Evolutionary conservation across 2,329 filamentous ascomycete species (phyloP).

Genomic region (Hansfordia pulvinata): DNA sequence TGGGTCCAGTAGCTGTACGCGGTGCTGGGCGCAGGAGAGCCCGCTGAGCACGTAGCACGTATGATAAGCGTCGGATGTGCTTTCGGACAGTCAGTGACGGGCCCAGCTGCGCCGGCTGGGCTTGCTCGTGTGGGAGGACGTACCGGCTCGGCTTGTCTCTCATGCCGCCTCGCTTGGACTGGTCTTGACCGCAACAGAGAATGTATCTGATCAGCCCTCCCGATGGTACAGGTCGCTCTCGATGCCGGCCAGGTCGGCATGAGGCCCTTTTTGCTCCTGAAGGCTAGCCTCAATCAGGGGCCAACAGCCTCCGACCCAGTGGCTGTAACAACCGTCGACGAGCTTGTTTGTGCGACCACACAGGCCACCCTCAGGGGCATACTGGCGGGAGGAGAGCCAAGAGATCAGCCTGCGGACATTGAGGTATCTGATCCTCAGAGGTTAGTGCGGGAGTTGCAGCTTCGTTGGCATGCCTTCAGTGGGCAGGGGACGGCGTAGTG

Average conservation of each 20-base stretch:
- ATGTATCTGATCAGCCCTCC: constrained; percentile 84
- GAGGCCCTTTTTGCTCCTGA: constrained; percentile 44
- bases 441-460: constrained; percentile 8
- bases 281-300: constrained; percentile 74
- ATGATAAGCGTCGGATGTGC: constrained; percentile 77
- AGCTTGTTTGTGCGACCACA: constrained; percentile 94
- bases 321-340: constrained; percentile 95
- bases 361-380: constrained; percentile 83
- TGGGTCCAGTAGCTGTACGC: constrained; percentile 17
- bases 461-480: constrained; percentile 22
- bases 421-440: constrained; percentile 46
- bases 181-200: constrained; percentile 72
- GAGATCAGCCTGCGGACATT: constrained; percentile 64
- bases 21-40: constrained; percentile 61
- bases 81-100: constrained; percentile 17
- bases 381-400: constrained; percentile 84
- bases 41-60: constrained; percentile 85
- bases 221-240: constrained; percentile 54
- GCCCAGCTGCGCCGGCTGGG: constrained; percentile 1
- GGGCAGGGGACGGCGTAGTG: constrained; percentile 13
- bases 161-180: constrained; percentile 59
- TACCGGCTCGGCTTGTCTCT: constrained; percentile 89
- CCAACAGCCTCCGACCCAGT: constrained; percentile 96
- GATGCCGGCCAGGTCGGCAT: too few species aligned
- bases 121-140: constrained; percentile 19